Conservation (phyloP, 441 rosid species). For the Pelargonium fulgidum region DNA sequence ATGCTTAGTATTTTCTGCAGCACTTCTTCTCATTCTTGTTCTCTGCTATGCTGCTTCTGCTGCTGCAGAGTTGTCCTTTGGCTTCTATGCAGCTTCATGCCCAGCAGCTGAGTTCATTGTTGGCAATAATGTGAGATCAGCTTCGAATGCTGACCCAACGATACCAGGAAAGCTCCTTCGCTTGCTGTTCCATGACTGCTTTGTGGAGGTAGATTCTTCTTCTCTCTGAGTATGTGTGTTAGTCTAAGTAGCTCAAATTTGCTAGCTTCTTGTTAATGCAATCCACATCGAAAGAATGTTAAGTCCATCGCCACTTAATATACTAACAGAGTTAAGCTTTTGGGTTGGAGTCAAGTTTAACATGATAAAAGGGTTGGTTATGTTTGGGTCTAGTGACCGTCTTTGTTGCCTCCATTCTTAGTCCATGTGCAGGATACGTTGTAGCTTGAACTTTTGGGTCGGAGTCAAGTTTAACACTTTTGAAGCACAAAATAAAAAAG, state of each 20-base stretch:
- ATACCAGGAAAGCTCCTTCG: conserved; percentile 62
- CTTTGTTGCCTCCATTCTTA: no score
- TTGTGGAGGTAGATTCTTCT: conserved; percentile 40
- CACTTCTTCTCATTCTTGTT: conserved; percentile 18
- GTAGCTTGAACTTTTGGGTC: no score
- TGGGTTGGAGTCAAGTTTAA: no score
- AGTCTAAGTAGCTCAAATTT: no score
- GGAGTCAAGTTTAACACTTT: no score
- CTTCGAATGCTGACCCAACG: conserved; percentile 41
- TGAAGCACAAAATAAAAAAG: no score
- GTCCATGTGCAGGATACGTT: no score
- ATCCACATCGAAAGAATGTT: no score
- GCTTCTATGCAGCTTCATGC: conserved; percentile 46
- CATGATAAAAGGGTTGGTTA: no score
- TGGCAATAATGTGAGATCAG: conserved; percentile 47
- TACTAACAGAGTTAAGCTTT: no score
- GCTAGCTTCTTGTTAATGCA: not conserved
- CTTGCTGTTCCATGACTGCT: conserved; percentile 59
- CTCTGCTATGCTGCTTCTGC: conserved; percentile 27
- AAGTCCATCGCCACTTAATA: no score
- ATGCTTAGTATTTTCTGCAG: conserved; percentile 5
- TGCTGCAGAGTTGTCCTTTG: conserved; percentile 39
- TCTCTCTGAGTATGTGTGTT: conserved; percentile 2
- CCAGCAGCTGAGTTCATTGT: conserved; percentile 51
- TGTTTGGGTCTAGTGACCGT: no score